Evolutionary conservation across 257 asterid genomes (phyloP), one percentile per base, ranked within the genome.

Genomic region (Solanum pinnatisectum): DNA sequence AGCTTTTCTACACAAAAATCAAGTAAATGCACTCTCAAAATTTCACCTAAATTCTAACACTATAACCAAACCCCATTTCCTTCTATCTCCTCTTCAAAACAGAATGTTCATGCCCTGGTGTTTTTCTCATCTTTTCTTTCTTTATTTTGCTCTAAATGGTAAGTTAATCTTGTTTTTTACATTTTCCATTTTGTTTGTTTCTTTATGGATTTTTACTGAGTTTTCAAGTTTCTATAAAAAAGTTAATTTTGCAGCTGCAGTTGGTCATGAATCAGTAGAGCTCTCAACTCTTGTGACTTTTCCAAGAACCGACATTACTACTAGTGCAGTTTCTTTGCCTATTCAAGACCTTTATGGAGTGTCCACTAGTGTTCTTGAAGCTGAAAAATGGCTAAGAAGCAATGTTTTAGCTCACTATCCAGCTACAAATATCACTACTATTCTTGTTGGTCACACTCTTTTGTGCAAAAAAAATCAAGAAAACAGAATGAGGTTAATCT

Each of bases 381-480:
- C 98, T 13, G 99, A 96, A 90, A 67, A 88, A 7, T 96, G 99
- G 98, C 90, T 94, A 44, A 93, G 95, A 79, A 85, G 84, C 76
- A 84, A 93, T 88, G 96, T 96, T 84, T 81, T 96, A 27, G 94
- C 95, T 20, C 87, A 90, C 88, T 96, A 95, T 88, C 98, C 99
- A 0, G 89, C 91, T 86, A 90, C 91, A 85, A 95, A 94, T 65
- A 88, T 95, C 2, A 92, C 93, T 87, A 88, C 94, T 76, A 91
- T 96, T 88, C 85, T 93, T 87, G 95, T 92, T 79, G 98, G 96
- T 88, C 89, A 92, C 87, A 42, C 87, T 36, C 87, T 93, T 32
- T 83, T 92, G 5, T 95, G 99, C 91, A 86, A 76, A 46, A 35
- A 81, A 73, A 84, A 88, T 52, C 89, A 91, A 71, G 92, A 88